Percentiles rank a stretch among this genome's conserved stretches.
Conservation (phyloP, 495 filamentous ascomycete species). For the Podospora comata region DNA sequence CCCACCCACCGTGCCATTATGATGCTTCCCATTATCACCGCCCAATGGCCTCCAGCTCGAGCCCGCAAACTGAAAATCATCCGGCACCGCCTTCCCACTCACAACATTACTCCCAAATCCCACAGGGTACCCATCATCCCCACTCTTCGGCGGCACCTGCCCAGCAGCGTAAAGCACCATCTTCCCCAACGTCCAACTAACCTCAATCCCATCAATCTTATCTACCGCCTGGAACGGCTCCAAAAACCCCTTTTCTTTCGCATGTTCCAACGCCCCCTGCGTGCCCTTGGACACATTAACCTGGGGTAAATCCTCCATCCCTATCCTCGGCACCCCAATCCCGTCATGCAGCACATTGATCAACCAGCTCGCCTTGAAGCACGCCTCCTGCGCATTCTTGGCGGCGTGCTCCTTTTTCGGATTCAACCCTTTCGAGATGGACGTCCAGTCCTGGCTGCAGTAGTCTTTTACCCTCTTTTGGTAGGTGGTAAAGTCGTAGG, state of each 20-base stretch:
- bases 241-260: constrained; percentile 74
- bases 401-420: constrained; percentile 56
- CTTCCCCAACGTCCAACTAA: constrained; percentile 98
- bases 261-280: constrained; percentile 62
- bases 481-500: constrained; percentile 90
- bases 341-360: constrained; percentile 95
- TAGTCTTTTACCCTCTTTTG: constrained; percentile 81
- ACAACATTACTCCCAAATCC: constrained; percentile 80
- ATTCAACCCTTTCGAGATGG: constrained; percentile 62
- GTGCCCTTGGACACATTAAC: constrained; percentile 73
- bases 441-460: constrained; percentile 77
- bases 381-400: constrained; percentile 75
- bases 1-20: constrained; percentile 31
- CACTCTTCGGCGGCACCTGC: constrained; percentile 65
- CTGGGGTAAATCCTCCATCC: constrained; percentile 57
- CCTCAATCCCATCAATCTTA: constrained; percentile 86
- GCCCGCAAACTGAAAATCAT: constrained; percentile 85
- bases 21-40: not conserved
- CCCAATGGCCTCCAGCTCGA: constrained; percentile 46
- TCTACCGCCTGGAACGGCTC: constrained; percentile 91
- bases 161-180: constrained; percentile 96
- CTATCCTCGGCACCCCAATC: constrained; percentile 89
- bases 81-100: constrained; percentile 49
- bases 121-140: constrained; percentile 62
- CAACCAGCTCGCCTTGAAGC: constrained; percentile 97